These are phyloP conservation scores for Xylariaceae sp. DNA, from an alignment of 2,329 filamentous ascomycete genomes.

Conservation along the genomic window DNA sequence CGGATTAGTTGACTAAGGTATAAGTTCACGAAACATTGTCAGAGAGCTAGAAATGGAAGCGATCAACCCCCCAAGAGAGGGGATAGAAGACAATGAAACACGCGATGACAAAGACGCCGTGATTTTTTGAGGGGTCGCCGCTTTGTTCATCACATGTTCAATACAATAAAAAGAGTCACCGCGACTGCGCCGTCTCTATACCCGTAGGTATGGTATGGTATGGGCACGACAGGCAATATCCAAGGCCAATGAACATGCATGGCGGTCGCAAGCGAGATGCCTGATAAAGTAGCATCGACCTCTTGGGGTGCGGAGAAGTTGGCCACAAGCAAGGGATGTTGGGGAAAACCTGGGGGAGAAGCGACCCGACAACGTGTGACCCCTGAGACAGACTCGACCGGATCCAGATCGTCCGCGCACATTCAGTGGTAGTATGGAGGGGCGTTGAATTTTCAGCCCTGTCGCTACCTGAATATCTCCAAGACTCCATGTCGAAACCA, in stretches of 20 bases:
- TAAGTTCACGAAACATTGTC: no score
- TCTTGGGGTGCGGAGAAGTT: background rate
- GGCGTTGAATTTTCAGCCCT: background rate
- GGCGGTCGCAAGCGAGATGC: background rate
- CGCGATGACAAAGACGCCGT: background rate
- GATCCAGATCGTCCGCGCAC: no score
- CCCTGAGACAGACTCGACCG: no score
- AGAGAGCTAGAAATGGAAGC: no score
- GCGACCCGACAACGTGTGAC: no score
- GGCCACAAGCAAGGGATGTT: background rate
- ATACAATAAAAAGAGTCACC: background rate
- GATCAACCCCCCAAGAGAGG: no score
- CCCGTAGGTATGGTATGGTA: background rate
- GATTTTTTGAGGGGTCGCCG: background rate
- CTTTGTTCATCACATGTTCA: background rate
- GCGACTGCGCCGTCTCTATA: background rate
- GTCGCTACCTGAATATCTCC: background rate
- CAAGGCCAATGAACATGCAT: background rate
- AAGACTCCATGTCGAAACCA: background rate
- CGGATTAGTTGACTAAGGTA: no score
- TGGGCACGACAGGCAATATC: background rate
- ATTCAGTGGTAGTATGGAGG: no score
- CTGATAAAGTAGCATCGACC: background rate
- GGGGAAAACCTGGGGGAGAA: no score
- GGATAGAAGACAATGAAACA: slow-evolving; percentile 8